Evolutionary conservation across 768 basidiomycete genomes (phyloP), one percentile per base, ranked within the genome.

Genomic region (Lactarius indigo): DNA sequence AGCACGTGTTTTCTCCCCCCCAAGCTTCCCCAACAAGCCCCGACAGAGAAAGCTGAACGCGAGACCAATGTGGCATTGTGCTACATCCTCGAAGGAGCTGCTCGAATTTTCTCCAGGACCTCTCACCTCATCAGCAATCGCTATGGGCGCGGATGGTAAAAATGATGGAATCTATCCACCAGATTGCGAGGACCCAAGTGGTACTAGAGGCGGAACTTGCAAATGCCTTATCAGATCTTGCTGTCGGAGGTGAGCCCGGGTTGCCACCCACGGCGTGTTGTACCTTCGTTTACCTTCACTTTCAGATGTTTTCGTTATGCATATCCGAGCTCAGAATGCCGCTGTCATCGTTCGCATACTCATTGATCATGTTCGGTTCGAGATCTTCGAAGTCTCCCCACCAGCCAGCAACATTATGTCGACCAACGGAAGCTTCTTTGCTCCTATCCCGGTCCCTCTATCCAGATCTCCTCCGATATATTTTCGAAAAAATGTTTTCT

Each of bases 321-420:
- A 65, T 44, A n/a, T 65, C 23, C 64, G 64, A 1, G 64, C 64
- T 39, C 64, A 65, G 18, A 65, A 65, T 23, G 64, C 64, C 26
- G 58, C 30, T 44, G 15, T 65, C 12, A 1, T 65, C 7, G 52
- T 65, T 18, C 64, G 64, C 64, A 28, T 28, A 9, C 59, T 33
- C 7, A 5, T 17, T 1, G 12, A 61, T 23, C 42, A 37, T 13
- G 59, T 65, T 57, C 64, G 33, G 28, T 65, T 64, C 64, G 64
- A 47, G 47, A 47, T 47, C 10, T 85, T 85, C 64, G 80, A 84
- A 69, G 74, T 79, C 5, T 80, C 80, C 1, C 77, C 82, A 1
- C 69, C 72, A 33, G 69, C 76, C 2, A 72, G 70, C 18, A 64
- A 64, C 6, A 77, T 85, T 20, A 79, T 81, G 73, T 72, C 65